Conservation (phyloP, 2,329 filamentous ascomycete genomes). For the Colletotrichum sp. region DNA sequence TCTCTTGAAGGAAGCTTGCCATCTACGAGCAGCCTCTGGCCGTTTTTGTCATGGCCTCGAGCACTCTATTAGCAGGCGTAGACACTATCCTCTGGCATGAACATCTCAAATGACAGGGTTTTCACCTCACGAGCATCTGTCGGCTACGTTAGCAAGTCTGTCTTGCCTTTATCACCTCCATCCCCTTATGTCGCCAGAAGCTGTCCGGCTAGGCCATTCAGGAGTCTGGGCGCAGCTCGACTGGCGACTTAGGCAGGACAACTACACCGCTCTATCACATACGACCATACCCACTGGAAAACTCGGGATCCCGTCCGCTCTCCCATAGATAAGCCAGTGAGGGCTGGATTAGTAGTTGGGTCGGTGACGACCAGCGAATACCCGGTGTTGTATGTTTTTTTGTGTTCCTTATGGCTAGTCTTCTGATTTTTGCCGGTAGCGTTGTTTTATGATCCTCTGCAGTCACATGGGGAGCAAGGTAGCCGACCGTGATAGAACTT, state of each 20-base stretch:
- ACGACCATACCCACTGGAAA: constrained; percentile 2
- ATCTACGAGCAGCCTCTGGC: background rate
- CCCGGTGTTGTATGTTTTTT: background rate
- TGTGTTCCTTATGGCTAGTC: too few species aligned
- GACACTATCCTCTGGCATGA: background rate
- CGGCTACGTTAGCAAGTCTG: background rate
- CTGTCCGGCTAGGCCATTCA: background rate
- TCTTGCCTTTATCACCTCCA: background rate
- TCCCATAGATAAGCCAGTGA: too few species aligned
- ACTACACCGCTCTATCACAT: fast-evolving
- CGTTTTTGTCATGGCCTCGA: background rate
- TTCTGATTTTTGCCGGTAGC: background rate
- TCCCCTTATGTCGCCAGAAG: background rate
- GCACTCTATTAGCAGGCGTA: background rate
- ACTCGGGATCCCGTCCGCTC: constrained; percentile 1
- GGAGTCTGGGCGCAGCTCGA: background rate
- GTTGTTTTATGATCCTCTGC: background rate
- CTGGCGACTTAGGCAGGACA: background rate
- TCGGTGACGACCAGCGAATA: background rate
- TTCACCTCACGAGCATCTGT: background rate
- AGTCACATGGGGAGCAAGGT: background rate
- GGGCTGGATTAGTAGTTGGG: too few species aligned
- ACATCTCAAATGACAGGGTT: background rate
- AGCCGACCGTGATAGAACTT: background rate
- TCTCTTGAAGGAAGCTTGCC: background rate